These are phyloP conservation scores for Podospora comata DNA, from an alignment of 495 filamentous ascomycete genomes.

Conservation along the genomic window DNA sequence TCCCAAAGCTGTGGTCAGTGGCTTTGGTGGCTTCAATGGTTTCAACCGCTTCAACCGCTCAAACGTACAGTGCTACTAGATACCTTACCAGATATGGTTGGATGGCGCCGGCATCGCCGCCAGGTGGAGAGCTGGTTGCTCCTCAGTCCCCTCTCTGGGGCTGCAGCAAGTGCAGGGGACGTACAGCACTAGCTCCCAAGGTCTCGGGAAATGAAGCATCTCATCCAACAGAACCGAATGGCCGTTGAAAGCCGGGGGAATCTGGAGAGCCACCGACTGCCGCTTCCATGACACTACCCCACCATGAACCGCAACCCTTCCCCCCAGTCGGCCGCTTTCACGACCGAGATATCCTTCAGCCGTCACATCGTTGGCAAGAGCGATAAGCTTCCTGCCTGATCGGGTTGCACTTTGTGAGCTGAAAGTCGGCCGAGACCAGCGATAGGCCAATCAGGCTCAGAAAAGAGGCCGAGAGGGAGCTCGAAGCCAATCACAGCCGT, in stretches of 20 bases:
- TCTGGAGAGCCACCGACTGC: constrained; percentile 4
- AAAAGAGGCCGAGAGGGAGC: constrained; percentile 4
- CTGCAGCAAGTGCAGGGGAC: background rate
- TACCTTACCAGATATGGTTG: background rate
- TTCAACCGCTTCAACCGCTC: no score
- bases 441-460: constrained; percentile 10
- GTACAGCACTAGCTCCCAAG: background rate
- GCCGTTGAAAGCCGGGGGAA: constrained; percentile 8
- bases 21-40: background rate
- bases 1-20: background rate
- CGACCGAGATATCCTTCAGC: constrained; percentile 13
- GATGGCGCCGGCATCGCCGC: constrained; percentile 8
- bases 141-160: background rate
- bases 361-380: background rate
- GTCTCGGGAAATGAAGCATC: constrained; percentile 3
- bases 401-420: constrained; percentile 17
- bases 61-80: no score
- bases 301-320: background rate
- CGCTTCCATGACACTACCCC: background rate
- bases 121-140: constrained; percentile 10
- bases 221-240: constrained; percentile 1
- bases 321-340: background rate
- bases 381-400: constrained; percentile 17
- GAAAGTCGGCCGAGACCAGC: constrained; percentile 14
- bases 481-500: constrained; percentile 9